A percentile compares a stretch with the other conserved stretches of the same genome.
Conservation (phyloP, 176 grass and related monocot genomes). For the Phyllostachys edulis region DNA sequence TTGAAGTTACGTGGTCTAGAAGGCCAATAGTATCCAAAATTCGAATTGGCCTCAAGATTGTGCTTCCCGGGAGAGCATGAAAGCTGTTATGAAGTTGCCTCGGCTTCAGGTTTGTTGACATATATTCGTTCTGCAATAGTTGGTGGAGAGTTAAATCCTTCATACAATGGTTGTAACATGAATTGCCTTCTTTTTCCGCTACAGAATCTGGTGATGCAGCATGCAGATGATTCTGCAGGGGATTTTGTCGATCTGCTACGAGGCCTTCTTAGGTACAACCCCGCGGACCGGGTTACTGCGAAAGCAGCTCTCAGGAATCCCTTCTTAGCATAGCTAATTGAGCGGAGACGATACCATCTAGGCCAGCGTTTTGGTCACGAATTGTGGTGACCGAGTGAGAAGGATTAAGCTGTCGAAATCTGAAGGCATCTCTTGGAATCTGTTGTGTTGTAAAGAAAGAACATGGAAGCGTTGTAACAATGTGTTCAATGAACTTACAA, state of each 20-base stretch:
- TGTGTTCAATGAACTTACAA: too few relatives aligned
- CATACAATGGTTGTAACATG: too few relatives aligned
- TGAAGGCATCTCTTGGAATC: not conserved
- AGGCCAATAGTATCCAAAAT: too few relatives aligned
- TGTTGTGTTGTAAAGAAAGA: not conserved
- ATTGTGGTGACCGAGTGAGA: not conserved
- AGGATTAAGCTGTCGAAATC: too few relatives aligned
- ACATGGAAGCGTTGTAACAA: too few relatives aligned
- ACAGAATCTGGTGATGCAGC: constrained; percentile 63
- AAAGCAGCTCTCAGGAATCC: too few relatives aligned
- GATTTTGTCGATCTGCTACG: too few relatives aligned
- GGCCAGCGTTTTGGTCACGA: not conserved
- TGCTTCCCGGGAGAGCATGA: constrained; percentile 64
- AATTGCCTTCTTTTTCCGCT: not conserved
- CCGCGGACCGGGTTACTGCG: too few relatives aligned
- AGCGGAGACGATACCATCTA: not conserved
- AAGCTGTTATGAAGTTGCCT: constrained; percentile 56
- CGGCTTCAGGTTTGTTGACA: constrained; percentile 41
- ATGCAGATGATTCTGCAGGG: constrained; percentile 41
- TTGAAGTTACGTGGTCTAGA: too few relatives aligned
- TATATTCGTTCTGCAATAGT: not conserved
- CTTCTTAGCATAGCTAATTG: too few relatives aligned
- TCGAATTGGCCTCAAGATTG: constrained; percentile 74
- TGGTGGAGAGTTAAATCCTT: not conserved
- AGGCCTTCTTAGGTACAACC: too few relatives aligned